Evolutionary conservation across 2,329 filamentous ascomycete genomes (phyloP).

Genomic region (Talaromyces funiculosus): DNA sequence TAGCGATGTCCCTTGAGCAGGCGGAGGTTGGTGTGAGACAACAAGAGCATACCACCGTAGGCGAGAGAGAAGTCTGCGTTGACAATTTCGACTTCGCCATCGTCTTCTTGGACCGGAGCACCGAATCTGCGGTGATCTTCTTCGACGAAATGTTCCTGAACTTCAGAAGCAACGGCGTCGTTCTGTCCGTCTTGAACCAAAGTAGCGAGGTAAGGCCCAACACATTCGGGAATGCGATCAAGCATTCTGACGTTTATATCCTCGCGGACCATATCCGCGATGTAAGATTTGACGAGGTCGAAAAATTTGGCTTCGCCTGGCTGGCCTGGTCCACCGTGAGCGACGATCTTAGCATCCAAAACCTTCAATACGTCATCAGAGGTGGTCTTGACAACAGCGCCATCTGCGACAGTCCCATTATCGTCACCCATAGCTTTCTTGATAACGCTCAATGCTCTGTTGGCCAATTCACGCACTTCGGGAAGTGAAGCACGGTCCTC

Average conservation of each 20-base stretch:
- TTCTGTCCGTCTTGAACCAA: slow-evolving; percentile 60
- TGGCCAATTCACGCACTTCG: slow-evolving; percentile 86
- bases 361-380: slow-evolving; percentile 66
- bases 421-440: slow-evolving; percentile 81
- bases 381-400: slow-evolving; percentile 57
- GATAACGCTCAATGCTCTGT: slow-evolving; percentile 77
- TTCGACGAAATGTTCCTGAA: slow-evolving; percentile 72
- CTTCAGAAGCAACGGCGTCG: slow-evolving; percentile 61
- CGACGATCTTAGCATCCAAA: slow-evolving; percentile 70
- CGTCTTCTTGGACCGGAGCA: slow-evolving; percentile 76
- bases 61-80: slow-evolving; percentile 96
- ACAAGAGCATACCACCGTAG: slow-evolving; percentile 93
- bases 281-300: slow-evolving; percentile 64
- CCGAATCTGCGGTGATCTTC: slow-evolving; percentile 87
- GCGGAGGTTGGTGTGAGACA: slow-evolving; percentile 92
- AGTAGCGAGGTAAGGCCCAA: slow-evolving; percentile 69
- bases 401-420: slow-evolving; percentile 44
- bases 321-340: slow-evolving; percentile 59
- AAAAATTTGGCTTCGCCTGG: slow-evolving; percentile 58
- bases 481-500: slow-evolving; percentile 83
- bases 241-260: slow-evolving; percentile 79
- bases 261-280: slow-evolving; percentile 79
- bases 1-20: slow-evolving; percentile 96
- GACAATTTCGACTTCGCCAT: slow-evolving; percentile 91
- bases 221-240: slow-evolving; percentile 61